Evolutionary conservation across 495 filamentous ascomycete genomes (phyloP).

Genomic region (Emericellopsis terricola): DNA sequence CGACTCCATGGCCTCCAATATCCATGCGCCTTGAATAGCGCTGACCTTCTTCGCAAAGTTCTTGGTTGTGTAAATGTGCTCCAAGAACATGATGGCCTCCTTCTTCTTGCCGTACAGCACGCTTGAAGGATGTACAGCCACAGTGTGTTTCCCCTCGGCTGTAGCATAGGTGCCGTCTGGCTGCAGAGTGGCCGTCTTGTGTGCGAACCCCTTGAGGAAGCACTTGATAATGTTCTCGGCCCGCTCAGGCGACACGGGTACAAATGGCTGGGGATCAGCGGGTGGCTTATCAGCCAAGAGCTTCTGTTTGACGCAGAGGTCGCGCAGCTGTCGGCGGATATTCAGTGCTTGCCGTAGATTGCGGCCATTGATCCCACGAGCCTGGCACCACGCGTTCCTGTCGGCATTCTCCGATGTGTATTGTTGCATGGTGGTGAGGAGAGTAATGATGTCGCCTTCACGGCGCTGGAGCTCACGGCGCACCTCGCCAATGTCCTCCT

Average conservation of each 20-base stretch:
- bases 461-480: conserved; percentile 57
- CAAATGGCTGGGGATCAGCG: conserved; percentile 29
- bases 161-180: conserved; percentile 80
- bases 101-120: conserved; percentile 71
- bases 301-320: conserved; percentile 34
- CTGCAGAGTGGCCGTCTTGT: conserved; percentile 66
- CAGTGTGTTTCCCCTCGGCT: conserved; percentile 61
- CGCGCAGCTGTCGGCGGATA: conserved; percentile 73
- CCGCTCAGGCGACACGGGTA: conserved; percentile 28
- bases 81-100: conserved; percentile 90
- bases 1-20: conserved; percentile 45
- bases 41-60: conserved; percentile 84
- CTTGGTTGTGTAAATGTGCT: conserved; percentile 87
- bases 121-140: conserved; percentile 80
- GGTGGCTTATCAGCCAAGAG: conserved; percentile 21
- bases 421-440: conserved; percentile 63
- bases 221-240: conserved; percentile 49
- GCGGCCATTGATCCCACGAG: conserved; percentile 57
- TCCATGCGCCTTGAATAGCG: conserved; percentile 74
- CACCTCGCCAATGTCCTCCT: conserved; percentile 54
- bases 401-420: conserved; percentile 62
- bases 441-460: conserved; percentile 81
- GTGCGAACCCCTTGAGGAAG: conserved; percentile 64
- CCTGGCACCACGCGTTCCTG: conserved; percentile 58
- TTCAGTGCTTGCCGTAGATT: conserved; percentile 61